A percentile compares a stretch with the other conserved stretches of the same genome.
These are phyloP conservation scores for Boletus patriciae DNA, from an alignment of 768 basidiomycete genomes.

Conservation along the genomic window DNA sequence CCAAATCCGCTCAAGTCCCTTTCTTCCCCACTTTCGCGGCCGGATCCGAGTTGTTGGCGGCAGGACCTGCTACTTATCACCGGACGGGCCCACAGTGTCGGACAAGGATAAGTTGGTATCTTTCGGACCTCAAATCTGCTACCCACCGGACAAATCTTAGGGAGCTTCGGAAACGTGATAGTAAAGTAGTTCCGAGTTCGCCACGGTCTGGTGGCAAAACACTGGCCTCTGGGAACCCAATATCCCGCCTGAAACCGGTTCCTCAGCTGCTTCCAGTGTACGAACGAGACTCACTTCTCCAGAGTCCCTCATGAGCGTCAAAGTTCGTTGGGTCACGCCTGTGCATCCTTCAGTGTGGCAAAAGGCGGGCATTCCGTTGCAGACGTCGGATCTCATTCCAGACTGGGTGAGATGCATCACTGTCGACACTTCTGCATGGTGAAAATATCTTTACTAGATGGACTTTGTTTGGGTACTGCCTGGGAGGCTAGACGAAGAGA, in stretches of 20 bases:
- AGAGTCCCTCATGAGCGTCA: background rate
- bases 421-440: background rate
- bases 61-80: no score
- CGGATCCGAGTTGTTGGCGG: no score
- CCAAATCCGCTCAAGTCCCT: no score
- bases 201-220: background rate
- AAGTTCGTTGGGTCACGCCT: background rate
- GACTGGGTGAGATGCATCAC: background rate
- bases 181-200: background rate
- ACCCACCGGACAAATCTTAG: no score
- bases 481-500: background rate
- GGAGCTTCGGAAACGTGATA: no score
- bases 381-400: conserved; percentile 3
- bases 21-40: no score
- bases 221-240: background rate
- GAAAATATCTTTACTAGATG: background rate
- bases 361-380: background rate
- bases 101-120: no score
- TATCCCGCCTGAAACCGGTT: background rate
- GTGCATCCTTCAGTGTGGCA: background rate
- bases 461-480: conserved; percentile 9
- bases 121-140: background rate
- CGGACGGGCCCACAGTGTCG: no score
- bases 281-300: background rate
- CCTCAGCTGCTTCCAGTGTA: no score